Base-by-base conservation (phyloP, 176 grass and related monocot species). In the Rhynchospora pubera region DNA sequence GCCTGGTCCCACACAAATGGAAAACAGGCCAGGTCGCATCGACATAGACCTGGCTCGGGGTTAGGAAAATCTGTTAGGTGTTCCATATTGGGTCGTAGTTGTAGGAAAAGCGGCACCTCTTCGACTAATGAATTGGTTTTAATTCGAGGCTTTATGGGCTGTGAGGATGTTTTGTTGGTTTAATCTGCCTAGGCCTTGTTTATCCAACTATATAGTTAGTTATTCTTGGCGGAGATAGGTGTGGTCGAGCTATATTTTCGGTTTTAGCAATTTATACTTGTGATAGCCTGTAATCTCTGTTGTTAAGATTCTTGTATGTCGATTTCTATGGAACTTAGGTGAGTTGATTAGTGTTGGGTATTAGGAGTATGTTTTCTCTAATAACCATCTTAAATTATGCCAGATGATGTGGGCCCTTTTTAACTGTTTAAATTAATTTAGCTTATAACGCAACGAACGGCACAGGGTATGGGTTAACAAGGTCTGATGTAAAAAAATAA, bases 221-320 rank as follows among this genome's bases (percentile, higher is more conserved):
- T 61, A 45, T 80, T 79, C 77, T n/a, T 79, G 26, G 76, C 26
- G 44, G 57, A 81, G 39, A 57, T 81, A 81, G 79, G 61, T 81
- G 30, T 51, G 11, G 70, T 74, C 11, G 5, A 51, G 39, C 21
- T 81, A 46, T 81, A 39, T 81, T 81, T 82, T 66, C 55, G 62
- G 78, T 45, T 67, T 82, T 82, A 82, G 58, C 79, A 65, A 82
- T 82, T 65, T 82, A 82, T 82, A 82, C 79, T 82, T 82, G 42
- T 52, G 43, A 82, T 62, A 64, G 58, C 51, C 53, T 76, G 72
- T 80, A 61, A 62, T 80, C 39, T 43, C 43, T 62, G 30, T 80
- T 63, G 61, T 50, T 67, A 50, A 67, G 59, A 82, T 82, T 45
- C 48, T 82, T 82, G 59, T 82, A 30, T 67, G 57, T 65, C 23